Evolutionary conservation across 2,329 filamentous ascomycete genomes (phyloP), one percentile per base, ranked within the genome.

Genomic region (Aspergillus ochraceus): DNA sequence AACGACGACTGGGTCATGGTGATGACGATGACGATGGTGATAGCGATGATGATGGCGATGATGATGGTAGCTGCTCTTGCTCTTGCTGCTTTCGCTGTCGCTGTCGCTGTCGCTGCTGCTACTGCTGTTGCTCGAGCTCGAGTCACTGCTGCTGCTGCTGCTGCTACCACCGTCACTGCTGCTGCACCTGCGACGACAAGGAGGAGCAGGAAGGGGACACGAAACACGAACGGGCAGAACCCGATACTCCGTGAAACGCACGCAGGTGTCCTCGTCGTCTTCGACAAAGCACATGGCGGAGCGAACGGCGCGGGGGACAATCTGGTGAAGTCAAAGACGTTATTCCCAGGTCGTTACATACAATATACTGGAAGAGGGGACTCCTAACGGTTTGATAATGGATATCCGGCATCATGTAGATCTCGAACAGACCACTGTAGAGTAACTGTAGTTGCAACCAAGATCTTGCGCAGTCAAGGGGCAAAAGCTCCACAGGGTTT

Each of bases 271-370:
- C 32, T 29, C 32, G 49, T 63, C 58, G 45, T 59, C 19, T 46
- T 67, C 60, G 51, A 61, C 36, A 53, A 67, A 65, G 51, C 65
- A 66, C 65, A 67, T 67, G 11, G 46, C 45, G 20, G 19, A 17
- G 45, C 22, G 45, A 19, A 42, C 14, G 36, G 36, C 36, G 36
- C 36, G 36, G 17, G 36, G 36, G 17, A n/a, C 36, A 42, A 42
- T 42, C 36, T 42, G 36, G 36, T 42, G 17, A n/a, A 42, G 14
- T 8, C 36, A 42, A 29, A n/a, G 14, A 42, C 14, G 36, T 42
- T 42, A 42, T 42, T 42, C 2, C 6, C 36, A 42, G 8, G 17
- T 42, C 17, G 17, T n/a, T n/a, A 14, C 36, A 8, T 17, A 14
- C 36, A 8, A 17, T n/a, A n/a, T 42, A 42, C 36, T 42, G 17